A percentile compares a stretch with the other conserved stretches of the same genome.
phyloP scores from a whole-genome alignment of 78 protist species.

The Polysphondylium violaceum region DNA sequence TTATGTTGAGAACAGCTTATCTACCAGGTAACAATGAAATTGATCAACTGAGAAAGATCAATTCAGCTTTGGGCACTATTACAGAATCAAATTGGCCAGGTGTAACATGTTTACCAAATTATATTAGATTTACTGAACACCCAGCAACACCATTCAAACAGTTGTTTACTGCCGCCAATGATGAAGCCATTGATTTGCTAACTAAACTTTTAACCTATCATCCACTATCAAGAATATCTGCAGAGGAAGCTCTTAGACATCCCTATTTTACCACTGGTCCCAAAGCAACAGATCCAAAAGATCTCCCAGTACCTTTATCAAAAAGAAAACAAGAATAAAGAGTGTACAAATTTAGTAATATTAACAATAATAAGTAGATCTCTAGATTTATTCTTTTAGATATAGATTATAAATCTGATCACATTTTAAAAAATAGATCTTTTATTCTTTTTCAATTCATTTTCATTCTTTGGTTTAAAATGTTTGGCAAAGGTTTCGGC shows the following conservation, averaged over 20 bases:
- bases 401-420: no score
- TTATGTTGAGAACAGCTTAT: slow-evolving; percentile 86
- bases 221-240: slow-evolving; percentile 68
- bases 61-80: slow-evolving; percentile 80
- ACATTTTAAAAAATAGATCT: slow-evolving; percentile 23
- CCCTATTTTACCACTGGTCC: slow-evolving; percentile 70
- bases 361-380: no score
- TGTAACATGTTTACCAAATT: slow-evolving; percentile 64
- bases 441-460: slow-evolving; percentile 36
- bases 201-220: slow-evolving; percentile 65
- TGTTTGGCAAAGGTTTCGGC: slow-evolving; percentile 89
- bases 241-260: slow-evolving; percentile 81
- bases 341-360: no score
- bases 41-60: slow-evolving; percentile 78
- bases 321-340: no score
- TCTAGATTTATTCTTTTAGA: no score
- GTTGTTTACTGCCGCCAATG: slow-evolving; percentile 63
- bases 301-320: slow-evolving; percentile 50
- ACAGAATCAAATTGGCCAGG: slow-evolving; percentile 84
- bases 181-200: slow-evolving; percentile 75
- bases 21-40: slow-evolving; percentile 82
- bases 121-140: slow-evolving; percentile 57
- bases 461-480: slow-evolving; percentile 15
- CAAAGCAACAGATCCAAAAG: slow-evolving; percentile 44
- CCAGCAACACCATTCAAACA: slow-evolving; percentile 79